Evolutionary conservation across 2,329 filamentous ascomycete species (phyloP).

Genomic region (Clonostachys byssicola): DNA sequence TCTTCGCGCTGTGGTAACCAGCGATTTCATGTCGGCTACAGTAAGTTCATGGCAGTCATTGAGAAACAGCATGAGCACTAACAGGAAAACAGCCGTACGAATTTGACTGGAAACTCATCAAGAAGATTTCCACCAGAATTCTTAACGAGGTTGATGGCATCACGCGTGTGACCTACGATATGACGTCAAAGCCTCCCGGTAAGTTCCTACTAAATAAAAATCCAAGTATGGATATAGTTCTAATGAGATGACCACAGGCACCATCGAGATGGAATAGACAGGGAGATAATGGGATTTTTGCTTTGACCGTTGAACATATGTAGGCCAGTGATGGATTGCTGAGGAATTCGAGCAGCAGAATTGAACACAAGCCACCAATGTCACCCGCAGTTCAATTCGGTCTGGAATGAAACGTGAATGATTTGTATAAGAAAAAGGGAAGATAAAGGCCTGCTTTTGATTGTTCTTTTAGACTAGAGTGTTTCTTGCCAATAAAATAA

Average conservation of each 20-base stretch:
- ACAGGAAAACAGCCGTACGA: conserved; percentile 59
- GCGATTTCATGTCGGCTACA: conserved; percentile 62
- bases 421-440: no score
- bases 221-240: conserved; percentile 2
- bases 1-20: conserved; percentile 38
- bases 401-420: no score
- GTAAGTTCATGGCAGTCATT: conserved; percentile 41
- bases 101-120: conserved; percentile 48
- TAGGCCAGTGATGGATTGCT: no score
- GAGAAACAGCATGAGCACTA: conserved; percentile 59
- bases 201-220: conserved; percentile 17
- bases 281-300: no score
- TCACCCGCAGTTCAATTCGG: no score
- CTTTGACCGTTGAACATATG: no score
- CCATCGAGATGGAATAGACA: conserved; percentile 68
- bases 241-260: conserved; percentile 60
- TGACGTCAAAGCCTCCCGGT: conserved; percentile 29
- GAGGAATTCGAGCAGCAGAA: no score
- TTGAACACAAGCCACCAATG: no score
- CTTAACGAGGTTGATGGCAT: conserved; percentile 57
- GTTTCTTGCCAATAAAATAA: no score
- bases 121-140: conserved; percentile 51
- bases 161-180: conserved; percentile 66
- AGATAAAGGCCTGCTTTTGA: no score
- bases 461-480: no score